phyloP scores from a whole-genome alignment of 179 eudicot species.

The Monotropa hypopitys region DNA sequence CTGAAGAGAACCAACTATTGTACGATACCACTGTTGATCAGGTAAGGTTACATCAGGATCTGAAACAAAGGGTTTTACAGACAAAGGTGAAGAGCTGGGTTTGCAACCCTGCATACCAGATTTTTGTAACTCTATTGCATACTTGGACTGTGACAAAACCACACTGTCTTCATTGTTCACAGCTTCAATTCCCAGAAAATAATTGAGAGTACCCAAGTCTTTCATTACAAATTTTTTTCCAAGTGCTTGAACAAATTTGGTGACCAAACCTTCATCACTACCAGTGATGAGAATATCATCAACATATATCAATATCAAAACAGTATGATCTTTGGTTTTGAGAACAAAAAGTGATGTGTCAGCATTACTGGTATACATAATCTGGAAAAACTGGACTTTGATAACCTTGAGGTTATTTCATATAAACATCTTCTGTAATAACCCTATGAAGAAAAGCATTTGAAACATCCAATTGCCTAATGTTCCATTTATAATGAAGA shows the following conservation, averaged over 20 bases:
- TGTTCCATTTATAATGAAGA: not conserved
- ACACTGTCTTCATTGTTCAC: no score
- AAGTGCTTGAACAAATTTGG: not conserved
- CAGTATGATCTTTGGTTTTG: no score
- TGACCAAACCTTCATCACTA: not conserved
- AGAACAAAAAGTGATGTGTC: not conserved
- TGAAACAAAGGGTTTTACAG: no score
- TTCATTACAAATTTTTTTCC: not conserved
- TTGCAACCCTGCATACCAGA: not conserved
- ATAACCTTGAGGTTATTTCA: not conserved
- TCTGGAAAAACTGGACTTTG: not conserved
- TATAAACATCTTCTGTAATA: not conserved
- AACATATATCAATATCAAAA: not conserved
- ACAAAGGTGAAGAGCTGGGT: not conserved
- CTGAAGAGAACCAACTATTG: not conserved
- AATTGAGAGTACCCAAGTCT: not conserved
- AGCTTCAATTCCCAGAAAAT: not conserved
- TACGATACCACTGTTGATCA: no score
- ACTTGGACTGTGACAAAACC: not conserved
- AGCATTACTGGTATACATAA: not conserved
- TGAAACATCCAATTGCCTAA: not conserved
- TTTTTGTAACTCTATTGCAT: not conserved
- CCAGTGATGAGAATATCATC: not conserved
- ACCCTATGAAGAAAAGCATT: not conserved
- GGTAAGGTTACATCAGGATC: no score